These are phyloP conservation scores for Myxozyma melibiosi DNA, from an alignment of 805 yeast genomes.

Conservation along the genomic window DNA sequence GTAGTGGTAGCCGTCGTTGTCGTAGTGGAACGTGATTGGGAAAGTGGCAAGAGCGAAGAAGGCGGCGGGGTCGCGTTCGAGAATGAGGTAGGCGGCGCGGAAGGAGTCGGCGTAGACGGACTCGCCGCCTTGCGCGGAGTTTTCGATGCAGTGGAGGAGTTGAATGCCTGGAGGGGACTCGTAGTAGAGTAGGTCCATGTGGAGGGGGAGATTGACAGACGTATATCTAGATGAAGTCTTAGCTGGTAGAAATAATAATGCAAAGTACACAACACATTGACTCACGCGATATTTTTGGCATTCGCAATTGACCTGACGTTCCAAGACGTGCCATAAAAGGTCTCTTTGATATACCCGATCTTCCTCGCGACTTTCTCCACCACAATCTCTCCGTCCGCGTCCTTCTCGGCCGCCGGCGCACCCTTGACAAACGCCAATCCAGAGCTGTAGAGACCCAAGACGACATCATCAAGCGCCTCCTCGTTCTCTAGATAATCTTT, in stretches of 20 bases:
- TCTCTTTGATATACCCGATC: conserved; percentile 68
- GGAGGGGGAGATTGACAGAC: conserved; percentile 63
- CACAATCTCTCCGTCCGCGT: conserved; percentile 37
- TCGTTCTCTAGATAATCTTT: conserved; percentile 47
- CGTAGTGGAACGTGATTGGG: conserved; percentile 71
- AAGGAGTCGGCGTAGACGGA: conserved; percentile 71
- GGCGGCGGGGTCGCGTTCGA: conserved; percentile 60
- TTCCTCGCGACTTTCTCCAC: conserved; percentile 53
- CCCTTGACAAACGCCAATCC: conserved; percentile 61
- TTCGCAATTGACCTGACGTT: conserved; percentile 58
- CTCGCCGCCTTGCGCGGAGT: conserved; percentile 62
- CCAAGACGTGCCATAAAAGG: conserved; percentile 72
- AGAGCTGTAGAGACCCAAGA: conserved; percentile 53
- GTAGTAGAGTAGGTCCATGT: conserved; percentile 75
- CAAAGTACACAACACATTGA: not conserved
- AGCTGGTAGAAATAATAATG: not conserved
- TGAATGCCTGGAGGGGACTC: conserved; percentile 84
- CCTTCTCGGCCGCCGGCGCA: conserved; percentile 50
- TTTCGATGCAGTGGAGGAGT: conserved; percentile 56
- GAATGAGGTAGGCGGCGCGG: conserved; percentile 61
- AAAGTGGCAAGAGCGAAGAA: conserved; percentile 61
- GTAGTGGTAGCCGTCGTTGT: conserved; percentile 62
- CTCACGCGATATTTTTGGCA: conserved; percentile 64
- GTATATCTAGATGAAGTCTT: conserved; percentile 47
- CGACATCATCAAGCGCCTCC: conserved; percentile 44